Evolutionary conservation across 2,329 filamentous ascomycete genomes (phyloP).

Genomic region (Sphaerulina populicola): DNA sequence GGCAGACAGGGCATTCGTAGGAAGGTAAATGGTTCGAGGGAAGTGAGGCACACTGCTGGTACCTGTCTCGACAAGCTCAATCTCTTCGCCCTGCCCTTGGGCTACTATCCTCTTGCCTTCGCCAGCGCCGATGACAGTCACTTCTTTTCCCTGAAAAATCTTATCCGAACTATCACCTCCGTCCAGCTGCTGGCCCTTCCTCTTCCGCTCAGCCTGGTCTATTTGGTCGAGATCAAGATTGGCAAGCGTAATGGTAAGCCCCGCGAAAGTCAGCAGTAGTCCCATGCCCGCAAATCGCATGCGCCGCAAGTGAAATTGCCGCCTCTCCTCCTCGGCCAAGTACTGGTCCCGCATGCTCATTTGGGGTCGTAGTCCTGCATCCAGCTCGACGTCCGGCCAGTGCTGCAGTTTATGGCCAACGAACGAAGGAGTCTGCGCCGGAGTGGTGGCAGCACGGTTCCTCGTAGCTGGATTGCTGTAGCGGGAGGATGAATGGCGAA

Average conservation of each 20-base stretch:
- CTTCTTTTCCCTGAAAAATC: conserved; percentile 47
- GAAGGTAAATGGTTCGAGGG: conserved; percentile 61
- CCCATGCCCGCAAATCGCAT: conserved; percentile 34
- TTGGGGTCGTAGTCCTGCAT: conserved; percentile 16
- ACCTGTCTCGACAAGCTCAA: conserved; percentile 70
- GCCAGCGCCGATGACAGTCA: conserved; percentile 55
- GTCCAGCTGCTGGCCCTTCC: conserved; percentile 28
- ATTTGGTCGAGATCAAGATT: conserved; percentile 32
- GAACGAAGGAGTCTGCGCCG: conserved; percentile 21
- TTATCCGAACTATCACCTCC: conserved; percentile 30
- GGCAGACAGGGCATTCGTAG: conserved; percentile 36
- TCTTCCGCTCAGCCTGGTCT: conserved; percentile 23
- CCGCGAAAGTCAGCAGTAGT: conserved; percentile 29
- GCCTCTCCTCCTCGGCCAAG: conserved; percentile 26
- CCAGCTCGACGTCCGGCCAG: conserved; percentile 4
- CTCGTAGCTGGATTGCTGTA: conserved; percentile 32
- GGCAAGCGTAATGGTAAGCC: conserved; percentile 25
- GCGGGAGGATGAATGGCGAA: conserved; percentile 27
- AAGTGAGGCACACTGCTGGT: conserved; percentile 73
- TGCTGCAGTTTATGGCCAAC: conserved; percentile 10
- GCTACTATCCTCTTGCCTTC: conserved; percentile 44
- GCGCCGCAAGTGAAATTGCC: conserved; percentile 27
- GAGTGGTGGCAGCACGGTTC: conserved; percentile 21
- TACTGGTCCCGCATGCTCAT: conserved; percentile 23
- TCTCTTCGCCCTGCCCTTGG: conserved; percentile 45